These are phyloP conservation scores for Diaporthe vaccinii DNA, from an alignment of 2,329 filamentous ascomycete species.

Conservation along the genomic window DNA sequence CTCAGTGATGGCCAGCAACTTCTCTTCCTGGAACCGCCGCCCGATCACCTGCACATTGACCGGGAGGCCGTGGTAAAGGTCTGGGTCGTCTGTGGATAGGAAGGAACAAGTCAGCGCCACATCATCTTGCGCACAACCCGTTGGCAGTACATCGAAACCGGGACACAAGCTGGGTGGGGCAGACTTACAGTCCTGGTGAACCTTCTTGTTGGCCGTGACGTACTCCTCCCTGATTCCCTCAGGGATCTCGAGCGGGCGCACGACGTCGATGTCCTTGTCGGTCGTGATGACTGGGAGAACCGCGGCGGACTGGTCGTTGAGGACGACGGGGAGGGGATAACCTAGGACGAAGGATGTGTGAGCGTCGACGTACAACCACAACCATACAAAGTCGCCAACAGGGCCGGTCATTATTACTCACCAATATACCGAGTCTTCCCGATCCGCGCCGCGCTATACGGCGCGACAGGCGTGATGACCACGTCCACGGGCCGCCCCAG, in stretches of 20 bases:
- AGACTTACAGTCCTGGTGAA: constrained; percentile 28
- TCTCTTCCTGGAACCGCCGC: constrained; percentile 27
- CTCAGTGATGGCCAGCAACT: constrained; percentile 31
- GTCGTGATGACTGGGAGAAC: constrained; percentile 14
- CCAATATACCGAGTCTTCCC: constrained; percentile 8
- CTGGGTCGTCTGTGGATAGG: neutral
- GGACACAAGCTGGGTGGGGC: neutral
- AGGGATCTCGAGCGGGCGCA: neutral
- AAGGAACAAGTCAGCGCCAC: neutral
- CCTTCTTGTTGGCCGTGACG: constrained; percentile 11
- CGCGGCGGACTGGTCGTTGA: constrained; percentile 24
- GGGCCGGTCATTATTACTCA: neutral
- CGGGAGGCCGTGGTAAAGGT: constrained; percentile 27
- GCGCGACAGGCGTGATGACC: constrained; percentile 16
- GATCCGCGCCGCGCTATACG: constrained; percentile 20
- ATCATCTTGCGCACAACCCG: neutral
- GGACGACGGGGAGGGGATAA: constrained; percentile 10
- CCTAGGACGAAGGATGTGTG: neutral
- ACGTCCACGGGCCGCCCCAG: constrained; percentile 26
- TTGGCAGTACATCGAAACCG: neutral
- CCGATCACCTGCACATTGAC: constrained; percentile 28
- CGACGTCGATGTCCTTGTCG: constrained; percentile 26
- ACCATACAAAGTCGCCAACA: neutral
- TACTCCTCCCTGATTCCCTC: constrained; percentile 2
- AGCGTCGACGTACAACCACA: neutral